Conservation (phyloP, 805 yeast species). For the Yamadazyma sp. region DNA sequence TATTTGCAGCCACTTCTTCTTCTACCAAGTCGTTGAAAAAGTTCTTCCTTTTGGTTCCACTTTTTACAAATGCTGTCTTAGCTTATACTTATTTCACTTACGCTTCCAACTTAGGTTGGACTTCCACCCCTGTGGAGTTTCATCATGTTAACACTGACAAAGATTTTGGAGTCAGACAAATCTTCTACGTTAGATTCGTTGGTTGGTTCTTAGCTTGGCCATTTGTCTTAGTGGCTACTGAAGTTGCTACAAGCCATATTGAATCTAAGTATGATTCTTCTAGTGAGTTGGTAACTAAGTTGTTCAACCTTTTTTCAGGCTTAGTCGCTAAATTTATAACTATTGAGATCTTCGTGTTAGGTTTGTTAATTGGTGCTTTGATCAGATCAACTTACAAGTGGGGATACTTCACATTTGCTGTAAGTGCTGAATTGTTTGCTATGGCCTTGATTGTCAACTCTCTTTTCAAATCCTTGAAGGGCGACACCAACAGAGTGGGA, state of each 20-base stretch:
- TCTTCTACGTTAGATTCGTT: constrained; percentile 55
- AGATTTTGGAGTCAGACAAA: constrained; percentile 43
- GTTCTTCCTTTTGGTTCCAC: constrained; percentile 41
- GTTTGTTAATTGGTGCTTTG: constrained; percentile 56
- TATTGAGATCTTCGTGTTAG: constrained; percentile 51
- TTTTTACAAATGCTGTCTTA: constrained; percentile 40
- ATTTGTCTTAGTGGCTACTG: constrained; percentile 32
- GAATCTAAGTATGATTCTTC: constrained; percentile 31
- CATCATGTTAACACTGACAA: constrained; percentile 40
- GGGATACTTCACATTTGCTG: constrained; percentile 65
- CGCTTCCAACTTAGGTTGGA: constrained; percentile 60
- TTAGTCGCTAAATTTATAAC: constrained; percentile 43
- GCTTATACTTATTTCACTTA: constrained; percentile 53
- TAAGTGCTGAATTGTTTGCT: constrained; percentile 42
- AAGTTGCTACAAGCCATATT: constrained; percentile 29
- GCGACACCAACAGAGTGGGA: constrained; percentile 13
- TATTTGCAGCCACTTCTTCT: constrained; percentile 26
- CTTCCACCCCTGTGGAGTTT: constrained; percentile 48
- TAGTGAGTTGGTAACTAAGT: constrained; percentile 24
- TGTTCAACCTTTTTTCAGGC: constrained; percentile 34
- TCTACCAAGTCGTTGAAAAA: constrained; percentile 29
- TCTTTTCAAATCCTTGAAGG: constrained; percentile 9
- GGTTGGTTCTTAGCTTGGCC: constrained; percentile 63
- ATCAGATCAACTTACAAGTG: constrained; percentile 59
- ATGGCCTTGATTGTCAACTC: constrained; percentile 28